Evolutionary conservation across 2,329 filamentous ascomycete species (phyloP), one percentile per base, ranked within the genome.

Genomic region (Ophiocordyceps australis): DNA sequence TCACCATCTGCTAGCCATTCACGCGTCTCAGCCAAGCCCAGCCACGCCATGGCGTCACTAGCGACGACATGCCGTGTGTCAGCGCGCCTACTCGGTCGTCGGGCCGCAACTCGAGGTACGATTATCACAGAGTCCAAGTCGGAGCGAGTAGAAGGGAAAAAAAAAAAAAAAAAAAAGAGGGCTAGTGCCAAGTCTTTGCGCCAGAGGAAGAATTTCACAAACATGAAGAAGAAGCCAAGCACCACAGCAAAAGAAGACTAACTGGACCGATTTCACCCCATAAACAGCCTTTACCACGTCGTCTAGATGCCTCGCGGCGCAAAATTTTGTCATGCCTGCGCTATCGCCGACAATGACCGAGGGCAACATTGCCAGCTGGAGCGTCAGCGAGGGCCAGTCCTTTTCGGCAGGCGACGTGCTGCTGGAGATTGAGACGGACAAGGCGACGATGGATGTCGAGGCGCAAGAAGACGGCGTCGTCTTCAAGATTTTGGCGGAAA

Each of bases 271-370:
- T 10, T 29, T 31, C 19, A 31, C 20, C 13, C n/a, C 15, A 14
- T 10, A 14, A n/a, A 31, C 40, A 82, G 77, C 65, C 40, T 71
- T 79, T 48, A 61, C 65, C 37, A 68, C 72, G 22, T 69, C 68
- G 28, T 53, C 70, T 30, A 55, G 62, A 38, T 61, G 58, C 40
- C 62, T 74, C 39, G 81, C 76, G 25, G 82, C 81, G 14, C 75
- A 83, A 36, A 89, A 85, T 54, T 83, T 91, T 55, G 78, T 73
- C 28, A 92, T 92, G 83, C 82, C 82, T 15, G 82, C 82, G 21
- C 65, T 92, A 35, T 91, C 81, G 33, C 82, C 82, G 29, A 92
- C 82, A 30, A 92, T 92, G 82, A 92, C 81, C 34, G 82, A 92
- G 54, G 82, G 82, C 33, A 89, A 82, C 52, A 91, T 92, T 43